These are phyloP conservation scores for Brassica rapa DNA, from an alignment of 345 rosid genomes.

Conservation along the genomic window DNA sequence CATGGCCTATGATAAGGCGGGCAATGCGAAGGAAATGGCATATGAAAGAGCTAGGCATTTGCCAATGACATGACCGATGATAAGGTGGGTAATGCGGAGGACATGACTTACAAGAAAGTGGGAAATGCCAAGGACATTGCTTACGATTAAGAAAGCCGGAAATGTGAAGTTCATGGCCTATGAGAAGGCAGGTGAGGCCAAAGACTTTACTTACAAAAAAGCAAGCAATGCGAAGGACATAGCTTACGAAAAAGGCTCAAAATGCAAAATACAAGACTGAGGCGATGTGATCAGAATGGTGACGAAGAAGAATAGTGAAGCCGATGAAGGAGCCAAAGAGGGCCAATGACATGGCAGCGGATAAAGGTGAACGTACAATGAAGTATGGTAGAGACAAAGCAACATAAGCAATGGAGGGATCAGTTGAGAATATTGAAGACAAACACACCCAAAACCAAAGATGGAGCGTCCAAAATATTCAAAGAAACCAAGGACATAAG, in stretches of 20 bases:
- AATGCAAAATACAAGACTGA: conserved; percentile 16
- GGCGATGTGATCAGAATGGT: conserved; percentile 28
- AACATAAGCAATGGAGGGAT: conserved; percentile 28
- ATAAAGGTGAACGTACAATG: conserved; percentile 20
- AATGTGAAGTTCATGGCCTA: background rate
- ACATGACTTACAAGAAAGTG: conserved; percentile 26
- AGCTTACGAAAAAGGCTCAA: conserved; percentile 4
- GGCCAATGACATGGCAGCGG: conserved; percentile 36
- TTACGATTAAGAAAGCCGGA: too few relatives aligned
- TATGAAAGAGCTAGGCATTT: background rate
- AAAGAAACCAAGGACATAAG: conserved; percentile 28
- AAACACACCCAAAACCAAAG: conserved; percentile 20
- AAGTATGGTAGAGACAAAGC: conserved; percentile 38
- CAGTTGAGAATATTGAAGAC: conserved; percentile 31
- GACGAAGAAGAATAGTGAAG: conserved; percentile 16
- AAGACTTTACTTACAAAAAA: conserved; percentile 17
- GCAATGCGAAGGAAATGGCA: background rate
- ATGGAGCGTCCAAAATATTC: conserved; percentile 15
- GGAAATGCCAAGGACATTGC: background rate
- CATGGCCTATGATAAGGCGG: conserved; percentile 33
- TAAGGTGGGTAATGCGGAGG: conserved; percentile 28
- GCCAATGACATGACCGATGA: background rate
- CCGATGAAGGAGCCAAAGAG: conserved; percentile 33
- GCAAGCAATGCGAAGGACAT: conserved; percentile 5
- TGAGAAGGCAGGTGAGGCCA: conserved; percentile 20